Base-by-base conservation (phyloP, 495 filamentous ascomycete species). In the Aspergillus avenaceus region DNA sequence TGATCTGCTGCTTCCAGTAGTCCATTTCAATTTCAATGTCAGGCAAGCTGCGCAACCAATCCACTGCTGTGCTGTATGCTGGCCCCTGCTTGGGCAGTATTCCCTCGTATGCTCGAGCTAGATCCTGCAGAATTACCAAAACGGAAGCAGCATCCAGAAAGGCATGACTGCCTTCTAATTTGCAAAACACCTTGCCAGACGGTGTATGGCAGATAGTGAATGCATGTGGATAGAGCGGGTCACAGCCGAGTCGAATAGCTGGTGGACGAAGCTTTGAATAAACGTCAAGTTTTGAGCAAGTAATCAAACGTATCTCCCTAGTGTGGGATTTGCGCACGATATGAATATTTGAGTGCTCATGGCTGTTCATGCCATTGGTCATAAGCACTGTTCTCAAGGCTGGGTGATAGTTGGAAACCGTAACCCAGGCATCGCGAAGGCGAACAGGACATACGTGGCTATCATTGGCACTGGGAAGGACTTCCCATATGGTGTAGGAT, bases 1-100 rank as follows among this genome's bases (percentile, higher is more conserved):
- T 41, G 19, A 78, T 58, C 49, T 71, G 63, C 1, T 56, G 43
- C 47, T 66, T 66, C 75, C 75, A 78, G 54, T 70, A 74, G 4
- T 60, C 44, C 26, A 34, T n/a, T 14, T 62, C 56, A 19, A 59
- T 64, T n/a, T 60, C 61, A 26, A 58, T 51, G 2, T 50, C 53
- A 14, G 65, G 59, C 7, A 56, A 49, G n/a, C 32, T 58, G 23
- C 50, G 52, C 12, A 76, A 51, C 45, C 73, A 71, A 16, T 52
- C 46, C 44, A 79, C 69, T 44, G 75, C 78, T 31, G 69, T 58
- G 43, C 73, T 71, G 54, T 71, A 79, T 2, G 64, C 54, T 76
- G 72, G 29, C 72, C 32, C 40, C 2, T 60, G 50, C 1, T 64
- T 47, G 13, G 26, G 32, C 0, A 63, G 23, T 9, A 60, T 42